Evolutionary conservation across 2,329 filamentous ascomycete species (phyloP), one percentile per base, ranked within the genome.

Genomic region (Talaromyces sp.): DNA sequence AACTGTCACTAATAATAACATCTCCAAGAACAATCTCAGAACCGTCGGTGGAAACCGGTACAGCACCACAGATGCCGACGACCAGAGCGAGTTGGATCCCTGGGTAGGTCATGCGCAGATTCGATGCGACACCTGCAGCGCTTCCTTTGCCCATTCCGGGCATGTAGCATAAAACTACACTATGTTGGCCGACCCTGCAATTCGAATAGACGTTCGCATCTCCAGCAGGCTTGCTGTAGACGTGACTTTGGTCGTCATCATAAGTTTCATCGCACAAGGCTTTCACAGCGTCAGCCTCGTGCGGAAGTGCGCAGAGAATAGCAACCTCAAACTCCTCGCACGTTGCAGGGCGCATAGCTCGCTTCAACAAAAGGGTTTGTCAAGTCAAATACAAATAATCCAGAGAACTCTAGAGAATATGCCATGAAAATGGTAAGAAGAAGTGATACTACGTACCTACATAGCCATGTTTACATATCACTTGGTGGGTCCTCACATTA

Each of bases 241-340:
- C 7, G 7, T 32, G 30, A 4, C 33, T 55, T 10, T 53, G 15
- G 4, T 52, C 11, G 13, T 17, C 33, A 39, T 61, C 36, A 27
- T 58, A 61, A 13, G 15, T 11, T n/a, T 58, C 49, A 13, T 61
- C 59, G 10, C 44, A 54, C 2, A 54, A 13, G 11, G 25, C 33
- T 52, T 33, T 32, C 13, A 58, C 59, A 6, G 59, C 55, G 11
- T 61, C 55, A 13, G 59, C 49, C 55, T 61, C 59, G 25, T 44
- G 59, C 7, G 59, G 28, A 9, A 61, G 36, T 17, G 59, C 54
- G 27, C 28, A 39, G 7, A 61, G 39, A 19, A 57, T 58, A 28
- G 28, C 56, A 6, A 57, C 53, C 4, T 33, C 44, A 27, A 61
- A 61, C n/a, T 57, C 54, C 25, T 30, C 53, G 32, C 58, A 32